These are phyloP conservation scores for Micractinium conductrix DNA, from an alignment of 139 green algal genomes.

Conservation along the genomic window DNA sequence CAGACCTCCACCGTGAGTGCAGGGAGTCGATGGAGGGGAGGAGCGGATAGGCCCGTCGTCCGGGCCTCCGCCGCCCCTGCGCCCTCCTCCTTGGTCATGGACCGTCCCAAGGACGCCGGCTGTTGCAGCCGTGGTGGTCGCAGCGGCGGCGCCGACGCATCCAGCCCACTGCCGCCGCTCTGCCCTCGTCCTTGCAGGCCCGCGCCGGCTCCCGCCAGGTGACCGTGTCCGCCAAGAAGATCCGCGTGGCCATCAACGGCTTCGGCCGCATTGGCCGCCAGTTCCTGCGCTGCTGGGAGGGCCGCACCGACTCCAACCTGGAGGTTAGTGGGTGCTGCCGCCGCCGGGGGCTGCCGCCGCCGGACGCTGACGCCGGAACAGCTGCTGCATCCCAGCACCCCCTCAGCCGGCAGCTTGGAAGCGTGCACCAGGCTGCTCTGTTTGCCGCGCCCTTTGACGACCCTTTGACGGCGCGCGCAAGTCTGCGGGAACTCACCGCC, in stretches of 20 bases:
- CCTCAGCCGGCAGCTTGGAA: no score
- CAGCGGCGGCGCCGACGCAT: neutral
- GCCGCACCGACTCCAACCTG: conserved; percentile 61
- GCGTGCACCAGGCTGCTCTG: no score
- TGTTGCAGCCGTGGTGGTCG: no score
- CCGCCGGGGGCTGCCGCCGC: no score
- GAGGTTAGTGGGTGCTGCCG: no score
- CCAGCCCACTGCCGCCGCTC: neutral
- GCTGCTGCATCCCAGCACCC: no score
- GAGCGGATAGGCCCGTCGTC: neutral
- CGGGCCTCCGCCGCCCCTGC: neutral
- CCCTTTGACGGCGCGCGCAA: no score
- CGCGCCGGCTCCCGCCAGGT: conserved; percentile 43
- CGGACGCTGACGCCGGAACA: no score
- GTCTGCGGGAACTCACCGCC: no score
- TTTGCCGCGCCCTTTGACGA: no score
- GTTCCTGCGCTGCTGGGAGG: conserved; percentile 92
- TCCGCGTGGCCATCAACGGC: conserved; percentile 98
- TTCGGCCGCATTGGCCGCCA: conserved; percentile 98
- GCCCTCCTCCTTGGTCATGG: no score
- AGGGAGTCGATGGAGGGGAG: neutral
- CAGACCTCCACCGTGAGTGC: conserved; percentile 50
- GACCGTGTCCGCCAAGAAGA: conserved; percentile 84
- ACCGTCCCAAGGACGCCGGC: no score
- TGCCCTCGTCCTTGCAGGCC: conserved; percentile 15